Conservation (phyloP, 306 rosid genomes). For the Datisca glomerata region DNA sequence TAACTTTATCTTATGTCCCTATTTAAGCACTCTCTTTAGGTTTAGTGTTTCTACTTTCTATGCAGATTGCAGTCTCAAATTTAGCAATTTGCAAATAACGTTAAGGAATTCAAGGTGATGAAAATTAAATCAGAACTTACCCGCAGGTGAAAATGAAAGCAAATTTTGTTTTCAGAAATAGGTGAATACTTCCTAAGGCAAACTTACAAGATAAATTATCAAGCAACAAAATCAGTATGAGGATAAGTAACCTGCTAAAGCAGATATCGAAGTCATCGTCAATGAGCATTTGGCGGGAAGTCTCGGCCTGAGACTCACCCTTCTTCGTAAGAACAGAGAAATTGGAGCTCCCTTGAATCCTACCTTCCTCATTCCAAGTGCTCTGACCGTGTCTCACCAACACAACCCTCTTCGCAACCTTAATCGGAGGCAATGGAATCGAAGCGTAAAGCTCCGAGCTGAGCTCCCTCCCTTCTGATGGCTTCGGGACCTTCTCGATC, state of each 20-base stretch:
- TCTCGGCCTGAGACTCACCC: constrained; percentile 85
- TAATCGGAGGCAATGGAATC: constrained; percentile 33
- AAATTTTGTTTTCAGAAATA: neutral
- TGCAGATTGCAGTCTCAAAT: too few relatives aligned
- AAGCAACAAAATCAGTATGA: neutral
- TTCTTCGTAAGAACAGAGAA: constrained; percentile 77
- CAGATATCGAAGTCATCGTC: constrained; percentile 64
- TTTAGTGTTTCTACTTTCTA: too few relatives aligned
- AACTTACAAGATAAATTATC: neutral
- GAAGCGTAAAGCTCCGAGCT: constrained; percentile 29
- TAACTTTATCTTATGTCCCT: too few relatives aligned
- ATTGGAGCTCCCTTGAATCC: constrained; percentile 91
- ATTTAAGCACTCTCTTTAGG: too few relatives aligned
- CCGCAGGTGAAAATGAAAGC: neutral
- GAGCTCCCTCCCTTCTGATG: constrained; percentile 16
- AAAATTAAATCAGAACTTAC: too few relatives aligned
- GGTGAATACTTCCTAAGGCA: neutral
- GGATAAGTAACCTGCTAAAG: constrained; percentile 47
- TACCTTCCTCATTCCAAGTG: constrained; percentile 92
- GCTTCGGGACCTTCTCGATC: constrained; percentile 11
- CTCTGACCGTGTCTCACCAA: constrained; percentile 94
- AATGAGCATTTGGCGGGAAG: constrained; percentile 76
- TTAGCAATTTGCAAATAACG: too few relatives aligned
- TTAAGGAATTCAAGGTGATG: too few relatives aligned
- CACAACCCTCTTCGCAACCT: constrained; percentile 61